Evolutionary conservation across 2,329 filamentous ascomycete species (phyloP).

Genomic region (Curvularia sp.): DNA sequence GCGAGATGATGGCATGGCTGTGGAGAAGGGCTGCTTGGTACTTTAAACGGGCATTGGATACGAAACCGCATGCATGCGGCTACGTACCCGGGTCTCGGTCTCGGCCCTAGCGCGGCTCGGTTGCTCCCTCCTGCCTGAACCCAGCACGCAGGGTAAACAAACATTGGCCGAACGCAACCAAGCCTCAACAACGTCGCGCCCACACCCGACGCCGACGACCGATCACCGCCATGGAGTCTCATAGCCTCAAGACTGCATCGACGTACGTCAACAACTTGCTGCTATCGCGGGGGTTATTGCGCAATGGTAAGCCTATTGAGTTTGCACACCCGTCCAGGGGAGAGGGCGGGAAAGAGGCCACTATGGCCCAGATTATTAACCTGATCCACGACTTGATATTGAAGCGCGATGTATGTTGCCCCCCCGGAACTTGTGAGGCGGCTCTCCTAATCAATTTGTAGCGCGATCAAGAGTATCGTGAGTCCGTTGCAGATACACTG

Average conservation of each 20-base stretch:
- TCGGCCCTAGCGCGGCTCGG: conserved; percentile 10
- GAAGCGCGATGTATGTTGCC: conserved; percentile 75
- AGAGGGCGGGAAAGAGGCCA: conserved; percentile 68
- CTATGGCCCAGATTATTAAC: conserved; percentile 87
- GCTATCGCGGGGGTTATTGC: conserved; percentile 67
- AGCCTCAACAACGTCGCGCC: conserved; percentile 9
- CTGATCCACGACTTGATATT: conserved; percentile 93
- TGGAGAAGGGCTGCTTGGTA: conserved; percentile 1
- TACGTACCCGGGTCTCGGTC: not conserved
- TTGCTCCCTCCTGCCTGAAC: conserved; percentile 18
- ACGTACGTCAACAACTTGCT: conserved; percentile 71
- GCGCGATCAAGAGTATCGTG: conserved; percentile 89
- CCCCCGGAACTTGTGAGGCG: not conserved
- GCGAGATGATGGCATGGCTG: conserved; percentile 1
- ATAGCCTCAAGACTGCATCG: conserved; percentile 66
- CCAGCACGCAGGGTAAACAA: conserved; percentile 19
- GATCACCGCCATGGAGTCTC: conserved; percentile 53
- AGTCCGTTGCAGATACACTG: conserved; percentile 79
- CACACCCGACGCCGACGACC: conserved; percentile 15
- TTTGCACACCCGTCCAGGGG: conserved; percentile 76
- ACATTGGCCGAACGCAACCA: conserved; percentile 17
- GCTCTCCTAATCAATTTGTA: conserved; percentile 49
- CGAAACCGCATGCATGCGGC: not conserved
- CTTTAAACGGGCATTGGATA: conserved; percentile 1
- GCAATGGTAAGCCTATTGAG: conserved; percentile 75